Evolutionary conservation across 805 yeast species (phyloP), one percentile per base, ranked within the genome.

Genomic region (Myxozyma lipomycoides): DNA sequence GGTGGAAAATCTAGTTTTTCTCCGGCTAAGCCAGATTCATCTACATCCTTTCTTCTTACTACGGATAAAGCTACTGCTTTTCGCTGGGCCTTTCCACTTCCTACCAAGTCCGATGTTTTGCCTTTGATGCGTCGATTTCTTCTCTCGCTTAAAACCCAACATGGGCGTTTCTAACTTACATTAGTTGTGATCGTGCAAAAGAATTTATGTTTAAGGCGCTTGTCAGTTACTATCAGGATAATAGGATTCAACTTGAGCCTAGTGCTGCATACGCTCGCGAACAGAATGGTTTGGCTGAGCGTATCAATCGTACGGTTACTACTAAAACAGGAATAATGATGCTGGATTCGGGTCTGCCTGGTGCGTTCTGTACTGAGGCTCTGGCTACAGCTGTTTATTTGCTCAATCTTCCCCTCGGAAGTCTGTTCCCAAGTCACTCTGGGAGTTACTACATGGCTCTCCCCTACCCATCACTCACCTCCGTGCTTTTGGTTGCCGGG

Each of bases 401-500:
- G 12, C 15, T 28, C 12, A 28, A 28, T 28, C 12, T 28, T 28
- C 34, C 15, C 34, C 34, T 28, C 34, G 34, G 34, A 10, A 15
- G 15, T 10, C 34, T 28, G 34, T 28, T 28, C 15, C 34, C 15
- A 10, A 28, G 34, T 40, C 43, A 10, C 43, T 28, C 19, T 40
- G 43, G 43, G 43, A 7, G n/a, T 7, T 40, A 17, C 43, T 40
- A 15, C 43, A 23, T 17, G n/a, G 19, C 6, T 21, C 43, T 40
- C 25, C 7, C 6, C 26, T 28, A 9, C 10, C 6, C 30, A 19
- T 21, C 15, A 5, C 43, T 40, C 43, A 40, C 22, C 43, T 40
- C 22, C 43, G 43, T 17, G 43, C 23, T 15, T 21, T 40, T 17
- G 43, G 43, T 23, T 40, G 43, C 26, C 43, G 43, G 10, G 43